A percentile compares a stretch with the other conserved stretches of the same genome.
These are phyloP conservation scores for Niveomyces coronatus DNA, from an alignment of 2,329 filamentous ascomycete species.

Conservation along the genomic window DNA sequence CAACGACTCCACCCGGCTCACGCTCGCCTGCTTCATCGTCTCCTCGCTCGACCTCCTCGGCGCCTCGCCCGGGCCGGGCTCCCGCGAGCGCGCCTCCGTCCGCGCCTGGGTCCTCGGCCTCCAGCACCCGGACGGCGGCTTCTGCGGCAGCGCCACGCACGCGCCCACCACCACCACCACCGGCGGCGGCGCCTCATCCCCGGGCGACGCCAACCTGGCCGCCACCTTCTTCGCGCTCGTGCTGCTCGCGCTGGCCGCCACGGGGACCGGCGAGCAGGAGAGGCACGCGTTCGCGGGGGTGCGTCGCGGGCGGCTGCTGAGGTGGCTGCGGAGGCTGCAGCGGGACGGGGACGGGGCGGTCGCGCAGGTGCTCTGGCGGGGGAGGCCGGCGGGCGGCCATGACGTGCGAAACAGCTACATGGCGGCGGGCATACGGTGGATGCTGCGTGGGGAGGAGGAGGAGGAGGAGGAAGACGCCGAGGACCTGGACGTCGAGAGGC, in stretches of 20 bases:
- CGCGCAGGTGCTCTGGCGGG: constrained; percentile 62
- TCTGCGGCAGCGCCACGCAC: constrained; percentile 75
- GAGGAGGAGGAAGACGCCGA: constrained; percentile 43
- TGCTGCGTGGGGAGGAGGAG: constrained; percentile 54
- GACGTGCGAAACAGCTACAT: constrained; percentile 87
- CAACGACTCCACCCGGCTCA: constrained; percentile 85
- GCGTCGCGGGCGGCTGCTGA: constrained; percentile 53
- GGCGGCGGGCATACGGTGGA: constrained; percentile 71
- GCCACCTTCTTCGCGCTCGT: constrained; percentile 84
- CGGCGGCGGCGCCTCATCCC: constrained; percentile 30
- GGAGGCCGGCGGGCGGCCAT: constrained; percentile 59
- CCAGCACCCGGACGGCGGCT: constrained; percentile 79
- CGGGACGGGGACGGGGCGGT: constrained; percentile 72
- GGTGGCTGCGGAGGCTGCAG: constrained; percentile 70
- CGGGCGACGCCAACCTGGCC: constrained; percentile 57
- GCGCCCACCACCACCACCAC: constrained; percentile 21
- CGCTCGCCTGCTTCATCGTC: constrained; percentile 80
- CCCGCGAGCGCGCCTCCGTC: constrained; percentile 32
- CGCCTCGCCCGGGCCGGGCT: constrained; percentile 42
- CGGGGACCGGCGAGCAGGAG: constrained; percentile 22
- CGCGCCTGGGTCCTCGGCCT: constrained; percentile 76
- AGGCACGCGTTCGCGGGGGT: constrained; percentile 49
- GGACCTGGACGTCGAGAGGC: constrained; percentile 64
- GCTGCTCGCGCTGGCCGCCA: constrained; percentile 47
- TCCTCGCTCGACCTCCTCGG: constrained; percentile 75